Percentiles rank a stretch among this genome's conserved stretches.
Evolutionary conservation across 1,139 yeast genomes (phyloP).

Genomic region (Lodderomyces orthopsilosis): DNA sequence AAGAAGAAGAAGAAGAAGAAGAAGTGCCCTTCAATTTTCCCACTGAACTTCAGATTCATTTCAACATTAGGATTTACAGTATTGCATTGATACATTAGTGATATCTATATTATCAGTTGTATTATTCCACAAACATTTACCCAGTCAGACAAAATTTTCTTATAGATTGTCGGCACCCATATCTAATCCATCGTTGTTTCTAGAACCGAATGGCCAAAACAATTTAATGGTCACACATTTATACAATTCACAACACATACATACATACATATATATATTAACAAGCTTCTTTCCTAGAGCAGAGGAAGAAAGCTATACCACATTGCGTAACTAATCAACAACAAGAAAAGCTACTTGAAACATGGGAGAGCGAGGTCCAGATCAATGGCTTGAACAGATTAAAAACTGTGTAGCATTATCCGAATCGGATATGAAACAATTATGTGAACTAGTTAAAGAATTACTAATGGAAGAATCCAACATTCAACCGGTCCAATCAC

Average conservation of each 20-base stretch:
- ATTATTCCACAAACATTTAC: background rate
- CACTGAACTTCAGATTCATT: too few relatives aligned
- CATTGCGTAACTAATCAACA: too few relatives aligned
- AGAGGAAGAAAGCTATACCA: background rate
- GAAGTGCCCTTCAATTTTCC: too few relatives aligned
- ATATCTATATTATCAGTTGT: too few relatives aligned
- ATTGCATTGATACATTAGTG: too few relatives aligned
- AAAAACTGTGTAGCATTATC: constrained; percentile 85
- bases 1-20: too few relatives aligned
- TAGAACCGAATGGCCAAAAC: background rate
- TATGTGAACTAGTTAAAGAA: constrained; percentile 91
- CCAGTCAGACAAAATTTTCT: background rate
- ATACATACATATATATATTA: too few relatives aligned
- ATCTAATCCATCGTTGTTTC: background rate
- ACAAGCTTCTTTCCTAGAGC: too few relatives aligned
- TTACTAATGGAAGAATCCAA: constrained; percentile 75
- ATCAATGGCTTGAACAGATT: constrained; percentile 93
- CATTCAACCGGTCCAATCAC: constrained; percentile 94
- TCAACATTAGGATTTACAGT: too few relatives aligned
- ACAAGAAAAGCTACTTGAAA: constrained; percentile 2
- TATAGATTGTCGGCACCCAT: too few relatives aligned
- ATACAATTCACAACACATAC: too few relatives aligned
- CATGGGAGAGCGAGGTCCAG: constrained; percentile 86
- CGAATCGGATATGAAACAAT: constrained; percentile 92
- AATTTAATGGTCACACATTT: background rate